Base-by-base conservation (phyloP, 2,329 filamentous ascomycete species). In the Penicillium aurantiogriseum region DNA sequence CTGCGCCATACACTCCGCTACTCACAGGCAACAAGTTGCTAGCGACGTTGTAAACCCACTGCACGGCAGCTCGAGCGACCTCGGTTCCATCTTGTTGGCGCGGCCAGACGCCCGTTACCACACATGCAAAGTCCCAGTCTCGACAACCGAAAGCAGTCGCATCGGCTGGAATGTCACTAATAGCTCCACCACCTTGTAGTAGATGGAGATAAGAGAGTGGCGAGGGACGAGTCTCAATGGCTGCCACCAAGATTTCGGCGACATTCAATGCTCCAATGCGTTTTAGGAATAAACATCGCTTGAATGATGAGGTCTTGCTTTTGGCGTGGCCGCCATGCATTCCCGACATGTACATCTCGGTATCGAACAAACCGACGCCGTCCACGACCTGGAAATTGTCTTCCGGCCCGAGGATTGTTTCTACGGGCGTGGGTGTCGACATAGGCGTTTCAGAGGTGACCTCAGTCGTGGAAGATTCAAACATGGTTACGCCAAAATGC, bases 71-170 rank as follows among this genome's bases (percentile, higher is more conserved):
- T 59, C 57, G 72, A 59, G 80, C 74, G 11, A 61, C 39, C 45
- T 74, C 69, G 0, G 76, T 80, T 43, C 68, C 77, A 46, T 59
- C 39, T 31, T 44, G n/a, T 5, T 81, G 74, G 17, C 83, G 81
- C 2, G 76, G 75, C 85, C 85, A 88, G 56, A 86, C 80, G 27
- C 83, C 85, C 5, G 85, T 88, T 42, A 88, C 66, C 5, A 88
- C 82, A 63, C 85, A 88, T 45, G 85, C 85, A 73, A 82, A 88
- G 33, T 83, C 77, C 85, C 85, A 88, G 67, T 84, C 78, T 70
- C 85, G 81, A 74, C 81, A 86, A 44, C 85, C 84, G 53, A 88
- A 88, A 52, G 85, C 84, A 56, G 81, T 83, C 27, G 75, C 77
- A 60, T 80, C 70, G 5, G 71, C 60, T 2, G 71, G 64, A 17